These are phyloP conservation scores for Hanseniaspora hatyaiensis DNA, from an alignment of 805 yeast genomes.

Conservation along the genomic window DNA sequence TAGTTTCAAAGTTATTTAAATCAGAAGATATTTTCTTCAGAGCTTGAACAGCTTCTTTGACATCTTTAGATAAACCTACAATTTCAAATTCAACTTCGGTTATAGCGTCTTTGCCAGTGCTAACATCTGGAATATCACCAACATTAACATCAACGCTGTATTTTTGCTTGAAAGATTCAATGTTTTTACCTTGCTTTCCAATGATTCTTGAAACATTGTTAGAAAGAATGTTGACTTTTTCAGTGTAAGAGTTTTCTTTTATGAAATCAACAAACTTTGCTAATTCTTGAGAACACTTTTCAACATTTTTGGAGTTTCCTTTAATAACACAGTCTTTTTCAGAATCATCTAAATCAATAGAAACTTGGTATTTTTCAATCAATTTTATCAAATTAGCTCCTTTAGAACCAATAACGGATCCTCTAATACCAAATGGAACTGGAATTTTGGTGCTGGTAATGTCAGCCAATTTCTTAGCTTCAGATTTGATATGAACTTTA, in stretches of 20 bases:
- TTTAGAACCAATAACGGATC: conserved; percentile 69
- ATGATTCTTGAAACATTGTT: conserved; percentile 73
- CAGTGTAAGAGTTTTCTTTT: conserved; percentile 66
- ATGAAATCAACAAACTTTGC: conserved; percentile 75
- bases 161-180: conserved; percentile 64
- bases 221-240: conserved; percentile 53
- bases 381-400: conserved; percentile 74
- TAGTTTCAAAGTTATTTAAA: conserved; percentile 48
- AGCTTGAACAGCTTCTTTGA: conserved; percentile 56
- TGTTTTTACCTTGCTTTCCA: conserved; percentile 77
- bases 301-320: conserved; percentile 86
- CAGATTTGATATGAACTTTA: conserved; percentile 42
- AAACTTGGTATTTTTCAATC: conserved; percentile 76
- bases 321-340: conserved; percentile 55
- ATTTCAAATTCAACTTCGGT: conserved; percentile 55
- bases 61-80: conserved; percentile 65
- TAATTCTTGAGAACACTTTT: conserved; percentile 72
- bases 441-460: conserved; percentile 53
- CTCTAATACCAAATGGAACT: conserved; percentile 68
- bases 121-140: conserved; percentile 31
- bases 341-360: conserved; percentile 60
- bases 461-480: conserved; percentile 71
- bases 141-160: conserved; percentile 38
- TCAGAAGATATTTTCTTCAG: conserved; percentile 55
- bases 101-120: conserved; percentile 35